Base-by-base conservation (phyloP, 129 eudicot genomes). In the Tagetes erecta region DNA sequence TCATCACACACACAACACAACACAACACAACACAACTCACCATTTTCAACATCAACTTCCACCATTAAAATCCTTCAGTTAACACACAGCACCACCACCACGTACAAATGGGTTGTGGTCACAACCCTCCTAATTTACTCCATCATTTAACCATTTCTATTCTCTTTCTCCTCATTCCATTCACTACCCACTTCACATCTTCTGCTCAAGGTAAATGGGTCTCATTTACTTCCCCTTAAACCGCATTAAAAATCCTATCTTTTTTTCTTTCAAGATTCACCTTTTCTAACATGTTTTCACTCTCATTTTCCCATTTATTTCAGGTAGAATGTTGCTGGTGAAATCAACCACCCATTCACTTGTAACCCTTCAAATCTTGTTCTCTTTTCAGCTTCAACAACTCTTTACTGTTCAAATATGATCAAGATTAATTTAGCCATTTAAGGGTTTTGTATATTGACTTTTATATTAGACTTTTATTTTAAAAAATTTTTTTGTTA, bases 131-230 rank as follows among this genome's bases (percentile, higher is more conserved):
- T 44, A 41, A 76, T 44, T 62, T 58, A 51, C 68, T 77, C 58
- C 33, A 53, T 65, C 66, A 72, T 73, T 82, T 82, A 37, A 59
- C 71, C 85, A 58, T 84, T 66, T 84, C 83, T 65, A 70, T 80
- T 5, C 86, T 89, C 67, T 56, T 89, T 73, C 81, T 89, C 64
- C 44, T 80, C 34, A 74, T 85, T 80, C 73, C 78, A 3, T 50
- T 47, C 77, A 65, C 83, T 13, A 68, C 88, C 82, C 89, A 80
- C 1, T 49, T 79, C 44, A 84, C 62, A 73, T 75, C 79, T 76
- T 60, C 51, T 44, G 89, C 82, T 68, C 81, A 85, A 86, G 96
- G 91, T 84, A 86, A 72, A 42, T 12, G 57, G 70, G 69, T 53
- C 30, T 12, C 42, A 3, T 68, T 69, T 53, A 36, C 47, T 64